A percentile compares a stretch with the other conserved stretches of the same genome.
Evolutionary conservation across 108 stramenopile species (phyloP).

Genomic region (Fragilaria crotonensis): DNA sequence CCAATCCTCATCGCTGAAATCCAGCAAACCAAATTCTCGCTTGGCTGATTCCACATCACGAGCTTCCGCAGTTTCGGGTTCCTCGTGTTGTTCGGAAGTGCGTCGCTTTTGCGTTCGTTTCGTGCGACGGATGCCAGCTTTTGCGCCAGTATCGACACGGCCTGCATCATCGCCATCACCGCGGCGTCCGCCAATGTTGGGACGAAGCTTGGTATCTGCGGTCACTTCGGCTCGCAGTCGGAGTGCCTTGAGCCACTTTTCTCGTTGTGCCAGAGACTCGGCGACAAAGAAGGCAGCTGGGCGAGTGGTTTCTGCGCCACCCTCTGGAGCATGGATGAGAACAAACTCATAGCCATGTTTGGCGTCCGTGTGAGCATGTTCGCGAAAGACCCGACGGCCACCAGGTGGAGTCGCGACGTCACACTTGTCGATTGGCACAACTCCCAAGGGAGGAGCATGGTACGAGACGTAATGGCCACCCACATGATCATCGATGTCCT

Average conservation of each 20-base stretch:
- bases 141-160: neutral
- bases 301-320: conserved; percentile 10
- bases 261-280: conserved; percentile 47
- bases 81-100: conserved; percentile 6
- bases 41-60: conserved; percentile 18
- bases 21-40: conserved; percentile 49
- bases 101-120: conserved; percentile 8
- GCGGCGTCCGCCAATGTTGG: neutral
- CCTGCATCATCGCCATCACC: conserved; percentile 18
- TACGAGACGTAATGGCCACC: conserved; percentile 29
- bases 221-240: conserved; percentile 37
- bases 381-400: conserved; percentile 79
- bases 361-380: conserved; percentile 76
- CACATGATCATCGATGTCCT: conserved; percentile 29
- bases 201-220: conserved; percentile 26
- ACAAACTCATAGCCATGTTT: conserved; percentile 71
- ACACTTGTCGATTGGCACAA: conserved; percentile 61
- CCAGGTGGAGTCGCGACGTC: conserved; percentile 71
- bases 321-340: conserved; percentile 30
- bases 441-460: conserved; percentile 44
- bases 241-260: conserved; percentile 63
- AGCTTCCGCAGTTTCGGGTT: too few relatives aligned
- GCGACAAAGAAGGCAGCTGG: conserved; percentile 59
- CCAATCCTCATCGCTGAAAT: conserved; percentile 57
- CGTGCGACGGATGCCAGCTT: conserved; percentile 1